These are phyloP conservation scores for Vitis hybrid DNA, from an alignment of 177 flowering plant genomes.

Conservation along the genomic window DNA sequence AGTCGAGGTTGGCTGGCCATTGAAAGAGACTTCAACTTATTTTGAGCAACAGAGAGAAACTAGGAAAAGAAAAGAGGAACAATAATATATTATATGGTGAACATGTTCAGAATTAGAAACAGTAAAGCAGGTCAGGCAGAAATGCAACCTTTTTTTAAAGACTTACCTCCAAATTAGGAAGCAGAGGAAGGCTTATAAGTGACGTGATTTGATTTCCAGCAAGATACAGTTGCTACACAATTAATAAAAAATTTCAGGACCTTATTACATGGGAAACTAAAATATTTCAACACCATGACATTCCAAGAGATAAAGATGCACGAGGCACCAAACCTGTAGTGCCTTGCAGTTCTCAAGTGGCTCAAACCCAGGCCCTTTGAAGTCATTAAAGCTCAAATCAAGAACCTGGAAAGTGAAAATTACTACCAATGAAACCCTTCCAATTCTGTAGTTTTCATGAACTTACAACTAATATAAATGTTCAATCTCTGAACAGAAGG, in stretches of 20 bases:
- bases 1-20: constrained; percentile 99
- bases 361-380: constrained; percentile 98
- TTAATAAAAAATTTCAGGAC: constrained; percentile 14
- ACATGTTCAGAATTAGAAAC: neutral
- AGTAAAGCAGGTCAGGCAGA: neutral
- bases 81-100: neutral
- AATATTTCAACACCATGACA: neutral
- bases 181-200: constrained; percentile 85
- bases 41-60: constrained; percentile 99
- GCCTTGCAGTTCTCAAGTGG: constrained; percentile 91
- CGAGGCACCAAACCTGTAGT: constrained; percentile 63
- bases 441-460: neutral
- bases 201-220: constrained; percentile 99
- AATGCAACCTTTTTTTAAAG: neutral
- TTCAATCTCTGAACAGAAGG: neutral
- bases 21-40: constrained; percentile 85
- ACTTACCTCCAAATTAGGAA: constrained; percentile 95
- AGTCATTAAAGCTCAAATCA: constrained; percentile 97
- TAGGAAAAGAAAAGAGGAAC: constrained; percentile 26
- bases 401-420: constrained; percentile 66
- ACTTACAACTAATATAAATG: neutral
- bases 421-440: neutral
- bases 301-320: constrained; percentile 5
- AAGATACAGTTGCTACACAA: constrained; percentile 90
- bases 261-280: neutral